Evolutionary conservation across 225 moss, liverwort and hornwort genomes (phyloP), one percentile per base, ranked within the genome.

Genomic region (Ulota crispa): DNA sequence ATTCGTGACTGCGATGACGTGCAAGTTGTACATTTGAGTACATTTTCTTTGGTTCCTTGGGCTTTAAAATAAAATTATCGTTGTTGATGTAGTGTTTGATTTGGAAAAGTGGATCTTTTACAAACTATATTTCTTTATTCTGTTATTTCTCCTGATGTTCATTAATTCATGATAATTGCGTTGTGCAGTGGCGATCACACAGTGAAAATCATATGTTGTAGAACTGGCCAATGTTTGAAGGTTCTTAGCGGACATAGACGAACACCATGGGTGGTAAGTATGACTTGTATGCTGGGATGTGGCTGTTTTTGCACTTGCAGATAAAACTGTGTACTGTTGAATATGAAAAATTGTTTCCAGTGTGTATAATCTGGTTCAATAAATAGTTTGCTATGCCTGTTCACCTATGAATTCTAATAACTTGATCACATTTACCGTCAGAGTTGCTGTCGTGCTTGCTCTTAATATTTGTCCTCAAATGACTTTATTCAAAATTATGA

Each of bases 221-320:
- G 92, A 82, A 99, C 98, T 80, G 98, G 98, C 57, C 84, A 89
- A 69, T 99, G 98, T 81, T 85, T 96, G 85, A 99, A 95, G 87
- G 98, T 99, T 78, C 87, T 99, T 11, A 96, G 93, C 75, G 98
- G 98, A 83, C 98, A 99, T 75, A 91, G 95, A 77, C 89, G 98
- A 83, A 99, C 98, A 81, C 98, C 98, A 15, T 99, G 98, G 98
- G 98, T 99, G 98, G 98, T 99, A 85, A 81, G 93, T 87, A 64
- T 52, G 7, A 31, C 73, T 80, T 62, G 31, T 23, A 60, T 83
- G 30, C 54, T 77, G 27, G 69, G 68, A n/a, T 67, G 53, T 24
- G 39, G 1, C 64, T 80, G 21, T 43, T 54, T 72, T 80, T 78
- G 53, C 84, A 71, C 66, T 61, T 61, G 68, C 20, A 43, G 53